Evolutionary conservation across 106 monocot genomes (phyloP).

Genomic region (Dendrobium chrysotoxum): DNA sequence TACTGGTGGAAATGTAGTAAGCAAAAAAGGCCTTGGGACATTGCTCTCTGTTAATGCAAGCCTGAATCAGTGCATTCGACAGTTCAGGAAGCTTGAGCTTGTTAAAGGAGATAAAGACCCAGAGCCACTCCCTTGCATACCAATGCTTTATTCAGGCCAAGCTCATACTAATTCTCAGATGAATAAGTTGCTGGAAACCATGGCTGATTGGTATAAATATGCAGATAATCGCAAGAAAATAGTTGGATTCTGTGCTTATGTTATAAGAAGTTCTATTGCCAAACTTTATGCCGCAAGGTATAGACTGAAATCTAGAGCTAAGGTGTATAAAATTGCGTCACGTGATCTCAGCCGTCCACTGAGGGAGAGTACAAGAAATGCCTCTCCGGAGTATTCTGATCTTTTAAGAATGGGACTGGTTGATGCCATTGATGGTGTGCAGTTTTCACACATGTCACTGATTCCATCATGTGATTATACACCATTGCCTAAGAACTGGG

Average conservation of each 20-base stretch:
- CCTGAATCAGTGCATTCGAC: constrained; percentile 57
- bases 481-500: constrained; percentile 86
- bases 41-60: constrained; percentile 83
- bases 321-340: constrained; percentile 79
- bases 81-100: constrained; percentile 77
- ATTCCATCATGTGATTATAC: constrained; percentile 96
- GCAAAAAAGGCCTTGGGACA: constrained; percentile 84
- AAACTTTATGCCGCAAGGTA: constrained; percentile 98
- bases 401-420: constrained; percentile 92
- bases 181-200: constrained; percentile 97
- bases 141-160: constrained; percentile 94
- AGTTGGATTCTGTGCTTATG: constrained; percentile 95
- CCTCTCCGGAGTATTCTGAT: constrained; percentile 84
- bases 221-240: constrained; percentile 93
- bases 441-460: constrained; percentile 76
- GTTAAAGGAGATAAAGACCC: constrained; percentile 93
- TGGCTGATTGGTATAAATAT: constrained; percentile 95
- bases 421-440: constrained; percentile 91
- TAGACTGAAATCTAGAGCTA: constrained; percentile 89
- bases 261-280: constrained; percentile 82
- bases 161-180: constrained; percentile 97
- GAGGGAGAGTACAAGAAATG: constrained; percentile 61
- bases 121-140: constrained; percentile 80
- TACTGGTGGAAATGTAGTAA: constrained; percentile 70
- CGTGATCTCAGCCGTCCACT: constrained; percentile 79